A percentile compares a stretch with the other conserved stretches of the same genome.
Conservation (phyloP, 805 yeast species). For the Cyberlindnera xishuangbannaensis region DNA sequence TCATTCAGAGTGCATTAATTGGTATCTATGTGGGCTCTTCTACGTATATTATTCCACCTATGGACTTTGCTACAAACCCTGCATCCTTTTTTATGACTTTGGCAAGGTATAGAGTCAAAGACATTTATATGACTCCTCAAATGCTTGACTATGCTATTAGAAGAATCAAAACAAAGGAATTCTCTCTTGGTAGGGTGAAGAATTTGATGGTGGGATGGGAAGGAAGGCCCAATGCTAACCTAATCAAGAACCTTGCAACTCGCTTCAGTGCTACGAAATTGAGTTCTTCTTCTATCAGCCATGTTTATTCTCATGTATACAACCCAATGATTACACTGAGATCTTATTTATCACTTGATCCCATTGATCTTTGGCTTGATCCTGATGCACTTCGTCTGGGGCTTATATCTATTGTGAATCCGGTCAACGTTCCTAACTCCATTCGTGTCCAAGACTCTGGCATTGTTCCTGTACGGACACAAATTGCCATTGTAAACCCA, state of each 20-base stretch:
- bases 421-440: constrained; percentile 60
- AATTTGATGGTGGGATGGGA: constrained; percentile 82
- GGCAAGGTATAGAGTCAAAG: constrained; percentile 76
- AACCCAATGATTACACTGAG: constrained; percentile 83
- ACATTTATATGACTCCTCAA: constrained; percentile 77
- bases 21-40: constrained; percentile 87
- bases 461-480: constrained; percentile 91
- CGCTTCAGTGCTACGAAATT: constrained; percentile 61
- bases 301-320: constrained; percentile 70
- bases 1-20: constrained; percentile 73
- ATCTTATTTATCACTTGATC: constrained; percentile 83
- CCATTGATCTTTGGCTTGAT: constrained; percentile 81
- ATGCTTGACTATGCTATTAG: constrained; percentile 73
- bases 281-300: constrained; percentile 62
- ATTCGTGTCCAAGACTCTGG: constrained; percentile 90
- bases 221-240: constrained; percentile 61
- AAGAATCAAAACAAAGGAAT: constrained; percentile 50
- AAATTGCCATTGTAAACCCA: constrained; percentile 91
- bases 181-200: constrained; percentile 51
- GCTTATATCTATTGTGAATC: constrained; percentile 70
- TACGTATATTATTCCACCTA: constrained; percentile 73
- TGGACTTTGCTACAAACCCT: constrained; percentile 73
- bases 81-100: constrained; percentile 61
- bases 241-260: constrained; percentile 52
- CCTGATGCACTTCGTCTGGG: constrained; percentile 90